Percentiles rank a stretch among this genome's conserved stretches.
These are phyloP conservation scores for Mytilinidion resinicola DNA, from an alignment of 495 filamentous ascomycete genomes.

Conservation along the genomic window DNA sequence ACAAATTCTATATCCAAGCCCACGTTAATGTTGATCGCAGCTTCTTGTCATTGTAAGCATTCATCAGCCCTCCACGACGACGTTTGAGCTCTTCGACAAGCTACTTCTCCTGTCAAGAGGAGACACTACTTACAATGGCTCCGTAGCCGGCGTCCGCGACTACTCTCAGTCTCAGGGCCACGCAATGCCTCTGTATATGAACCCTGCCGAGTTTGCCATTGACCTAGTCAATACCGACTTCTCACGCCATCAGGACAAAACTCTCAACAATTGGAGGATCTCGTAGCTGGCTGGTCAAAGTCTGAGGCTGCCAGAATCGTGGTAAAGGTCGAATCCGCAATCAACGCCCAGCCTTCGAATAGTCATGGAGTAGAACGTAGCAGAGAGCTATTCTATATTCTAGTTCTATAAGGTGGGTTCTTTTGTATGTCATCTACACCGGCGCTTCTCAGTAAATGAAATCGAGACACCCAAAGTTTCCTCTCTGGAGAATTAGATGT, in stretches of 20 bases:
- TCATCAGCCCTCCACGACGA: slow-evolving; percentile 72
- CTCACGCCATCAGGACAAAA: slow-evolving; percentile 40
- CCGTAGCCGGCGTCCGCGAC: slow-evolving; percentile 42
- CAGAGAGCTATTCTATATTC: too few relatives aligned
- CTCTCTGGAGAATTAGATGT: too few relatives aligned
- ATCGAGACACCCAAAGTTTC: too few relatives aligned
- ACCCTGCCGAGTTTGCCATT: slow-evolving; percentile 72
- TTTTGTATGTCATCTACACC: too few relatives aligned
- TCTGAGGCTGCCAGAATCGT: slow-evolving; percentile 20
- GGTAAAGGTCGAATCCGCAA: not conserved
- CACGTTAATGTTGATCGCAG: slow-evolving; percentile 28
- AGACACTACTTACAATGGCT: slow-evolving; percentile 62
- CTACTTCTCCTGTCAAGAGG: slow-evolving; percentile 66
- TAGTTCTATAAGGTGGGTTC: too few relatives aligned
- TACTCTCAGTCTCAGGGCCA: slow-evolving; percentile 56
- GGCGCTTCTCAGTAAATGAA: too few relatives aligned
- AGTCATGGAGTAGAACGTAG: too few relatives aligned
- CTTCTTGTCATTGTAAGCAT: slow-evolving; percentile 71
- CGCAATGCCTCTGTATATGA: slow-evolving; percentile 58
- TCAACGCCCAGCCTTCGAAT: too few relatives aligned
- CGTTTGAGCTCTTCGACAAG: slow-evolving; percentile 73
- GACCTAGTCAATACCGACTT: slow-evolving; percentile 75
- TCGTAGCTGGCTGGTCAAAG: slow-evolving; percentile 43
- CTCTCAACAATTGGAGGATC: slow-evolving; percentile 34
- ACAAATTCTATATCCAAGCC: not conserved